Evolutionary conservation across 1,284 basidiomycete genomes (phyloP), one percentile per base, ranked within the genome.

Genomic region (Sanghuangporus weigelae): DNA sequence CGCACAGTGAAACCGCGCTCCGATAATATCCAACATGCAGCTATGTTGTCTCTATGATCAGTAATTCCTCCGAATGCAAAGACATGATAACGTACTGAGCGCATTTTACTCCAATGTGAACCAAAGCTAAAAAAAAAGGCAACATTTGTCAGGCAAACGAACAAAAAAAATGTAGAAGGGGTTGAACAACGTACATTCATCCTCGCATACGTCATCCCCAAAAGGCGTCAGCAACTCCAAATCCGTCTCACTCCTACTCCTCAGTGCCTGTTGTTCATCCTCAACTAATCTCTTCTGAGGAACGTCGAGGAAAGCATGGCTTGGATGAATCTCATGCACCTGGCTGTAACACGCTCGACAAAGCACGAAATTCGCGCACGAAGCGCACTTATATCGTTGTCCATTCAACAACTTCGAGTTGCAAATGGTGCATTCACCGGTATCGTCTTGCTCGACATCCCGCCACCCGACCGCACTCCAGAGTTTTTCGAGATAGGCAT

Each of bases 311-410:
- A 96, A 96, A 0, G 89, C 86, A 71, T 96, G 93, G 0, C 84
- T 83, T 5, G 94, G 94, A 71, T 96, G 94, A 21, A 95, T 84
- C 69, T 95, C 92, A 68, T 95, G 91, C 7, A 95, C 92, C 77
- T 87, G 86, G 69, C 88, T 86, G 67, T 53, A 63, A 72, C 93
- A 95, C 1, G 88, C 87, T 54, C 85, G 80, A 73, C 94, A 96
- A 21, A 96, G 75, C 68, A 89, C 86, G 71, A 93, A 90, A 66
- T 89, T 87, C 55, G 81, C 72, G 73, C 94, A 96, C 8, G 87
- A 89, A 12, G 85, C 84, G 76, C 93, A 96, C 76, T 93, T 95
- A 76, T 89, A 95, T 26, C 92, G 81, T 68, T 86, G 86, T 55
- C 80, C 79, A 51, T 76, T 74, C 21, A 46, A 19, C 10, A 92